Evolutionary conservation across 768 basidiomycete species (phyloP).

Genomic region (Boletellus emodensis): DNA sequence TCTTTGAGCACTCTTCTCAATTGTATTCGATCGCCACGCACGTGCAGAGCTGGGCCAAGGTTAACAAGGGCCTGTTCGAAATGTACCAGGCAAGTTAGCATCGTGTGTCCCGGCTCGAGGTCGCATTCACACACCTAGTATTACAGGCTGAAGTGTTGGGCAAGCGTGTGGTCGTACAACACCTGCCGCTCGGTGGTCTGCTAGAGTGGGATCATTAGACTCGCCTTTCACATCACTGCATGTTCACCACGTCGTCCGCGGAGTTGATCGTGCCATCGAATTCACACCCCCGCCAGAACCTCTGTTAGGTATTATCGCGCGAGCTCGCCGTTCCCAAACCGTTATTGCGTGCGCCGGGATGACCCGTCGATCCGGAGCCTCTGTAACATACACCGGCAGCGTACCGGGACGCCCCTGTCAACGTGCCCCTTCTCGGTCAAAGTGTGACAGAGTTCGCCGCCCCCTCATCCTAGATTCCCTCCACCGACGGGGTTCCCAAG

Average conservation of each 20-base stretch:
- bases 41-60: constrained; percentile 90
- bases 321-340: constrained; percentile 11
- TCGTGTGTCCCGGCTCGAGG: neutral
- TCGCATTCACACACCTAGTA: constrained; percentile 5
- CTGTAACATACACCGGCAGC: neutral
- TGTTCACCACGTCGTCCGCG: constrained; percentile 12
- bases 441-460: neutral
- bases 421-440: neutral
- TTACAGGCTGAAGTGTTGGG: constrained; percentile 81
- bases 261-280: constrained; percentile 8
- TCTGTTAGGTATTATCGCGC: neutral
- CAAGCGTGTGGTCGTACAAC: constrained; percentile 96
- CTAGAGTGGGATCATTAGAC: constrained; percentile 57
- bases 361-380: too few relatives aligned
- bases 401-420: neutral
- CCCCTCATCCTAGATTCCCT: neutral
- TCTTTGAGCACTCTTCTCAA: constrained; percentile 90
- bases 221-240: neutral
- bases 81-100: constrained; percentile 78
- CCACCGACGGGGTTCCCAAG: neutral
- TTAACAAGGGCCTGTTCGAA: constrained; percentile 85
- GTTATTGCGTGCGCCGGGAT: neutral
- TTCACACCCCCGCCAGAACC: constrained; percentile 17
- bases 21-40: constrained; percentile 80
- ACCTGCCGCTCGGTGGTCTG: constrained; percentile 80